Base-by-base conservation (phyloP, 2,329 filamentous ascomycete genomes). In the Myriosclerotinia curreyana region DNA sequence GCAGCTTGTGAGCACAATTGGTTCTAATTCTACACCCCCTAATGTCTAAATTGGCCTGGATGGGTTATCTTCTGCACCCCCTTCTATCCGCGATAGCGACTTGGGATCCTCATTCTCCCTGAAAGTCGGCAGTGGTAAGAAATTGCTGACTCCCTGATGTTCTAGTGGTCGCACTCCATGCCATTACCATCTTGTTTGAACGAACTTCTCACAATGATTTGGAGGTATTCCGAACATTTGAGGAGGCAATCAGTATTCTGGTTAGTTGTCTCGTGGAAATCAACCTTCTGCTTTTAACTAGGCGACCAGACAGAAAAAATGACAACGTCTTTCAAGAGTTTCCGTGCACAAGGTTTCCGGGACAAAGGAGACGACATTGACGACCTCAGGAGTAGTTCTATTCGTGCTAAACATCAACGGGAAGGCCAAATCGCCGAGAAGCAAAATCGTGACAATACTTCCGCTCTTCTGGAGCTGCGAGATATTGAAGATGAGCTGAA, bases 381-480 rank as follows among this genome's bases (percentile, higher is more conserved):
- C 20, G 38, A 59, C 38, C 25, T 66, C 2, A 54, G 51, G 11
- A 55, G 51, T 20, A 62, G 31, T 31, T 64, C 54, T 12, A 64
- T 64, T 40, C 49, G 64, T 52, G 60, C 42, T 17, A 67, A 64
- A 36, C 55, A 67, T 40, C 40, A 53, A 42, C 50, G 20, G 17
- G 64, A 64, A 64, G 64, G 50, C 9, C 28, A 40, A 22, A 34
- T 64, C 0, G 55, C 60, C 3, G 65, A 67, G 36, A 61, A 54
- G 8, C 66, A 67, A 38, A 67, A 64, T 40, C 42, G 60, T n/a
- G 66, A 67, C 8, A 67, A 66, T 11, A 67, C 52, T n/a, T 66
- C 60, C 22, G 55, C 64, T 15, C 44, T 66, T 1, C 31, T 67
- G n/a, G 66, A 66, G 20, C 51, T 66, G 1, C 25, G 64, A n/a